Base-by-base conservation (phyloP, 1,284 basidiomycete species). In the Athelia sp. region DNA sequence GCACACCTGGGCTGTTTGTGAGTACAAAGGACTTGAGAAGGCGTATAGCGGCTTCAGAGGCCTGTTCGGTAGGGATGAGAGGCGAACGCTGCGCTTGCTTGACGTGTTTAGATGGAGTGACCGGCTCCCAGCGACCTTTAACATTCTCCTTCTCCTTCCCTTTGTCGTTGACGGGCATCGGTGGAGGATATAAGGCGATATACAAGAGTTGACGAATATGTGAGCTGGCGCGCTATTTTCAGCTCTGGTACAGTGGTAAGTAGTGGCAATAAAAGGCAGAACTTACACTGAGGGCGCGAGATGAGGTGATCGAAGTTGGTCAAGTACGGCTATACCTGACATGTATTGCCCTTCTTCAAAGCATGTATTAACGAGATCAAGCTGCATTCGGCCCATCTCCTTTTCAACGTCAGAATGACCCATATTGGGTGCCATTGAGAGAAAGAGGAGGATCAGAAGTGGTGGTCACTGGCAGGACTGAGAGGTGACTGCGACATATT, bases 341-440 rank as follows among this genome's bases (percentile, higher is more conserved):
- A 84, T 78, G 54, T 84, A 87, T 53, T 87, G 83, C 17, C 80
- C 79, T 60, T 89, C 86, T 55, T 89, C 86, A 34, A 89, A 78
- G 52, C 79, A 82, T 43, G 72, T 78, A 58, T 88, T 84, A 14
- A 87, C 80, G 11, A 87, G 64, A 32, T 72, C 74, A 23, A 74
- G 72, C 57, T 85, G 80, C 56, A 78, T 65, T 15, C 64, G 64
- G 38, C 70, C 72, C 73, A 87, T 76, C 47, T 82, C 81, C 26
- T 67, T 67, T 57, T 81, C 76, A 31, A 29, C 26, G 13, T 29
- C 13, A 29, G 26, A 29, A 13, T 29, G 4, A 13, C 26, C 6
- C 26, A 29, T 4, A 29, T 6, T 13, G 13, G 26, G 13, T 29
- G 26, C 26, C 26, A 29, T 29, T 29, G 26, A 29, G 13, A 6